These are phyloP conservation scores for Trichocomaceae sp. DNA, from an alignment of 2,329 filamentous ascomycete genomes.

Conservation along the genomic window DNA sequence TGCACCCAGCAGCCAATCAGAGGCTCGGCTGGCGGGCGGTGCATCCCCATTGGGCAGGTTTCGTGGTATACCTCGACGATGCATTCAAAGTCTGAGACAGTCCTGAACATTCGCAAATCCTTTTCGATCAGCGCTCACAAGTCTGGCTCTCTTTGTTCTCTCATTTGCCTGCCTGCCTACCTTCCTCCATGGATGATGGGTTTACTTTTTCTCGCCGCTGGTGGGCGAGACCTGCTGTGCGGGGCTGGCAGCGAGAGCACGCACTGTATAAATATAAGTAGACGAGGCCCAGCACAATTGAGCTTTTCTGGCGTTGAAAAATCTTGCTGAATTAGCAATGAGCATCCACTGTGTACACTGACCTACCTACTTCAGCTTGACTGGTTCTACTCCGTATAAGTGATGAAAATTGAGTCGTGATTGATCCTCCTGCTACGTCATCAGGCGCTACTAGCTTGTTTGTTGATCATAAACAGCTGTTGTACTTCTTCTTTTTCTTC, in stretches of 20 bases:
- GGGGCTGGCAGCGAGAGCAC: too few species aligned
- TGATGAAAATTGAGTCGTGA: too few species aligned
- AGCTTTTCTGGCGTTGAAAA: too few species aligned
- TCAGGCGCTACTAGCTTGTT: neutral
- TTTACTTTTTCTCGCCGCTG: neutral
- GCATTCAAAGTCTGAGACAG: neutral
- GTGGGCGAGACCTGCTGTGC: too few species aligned
- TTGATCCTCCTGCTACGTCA: neutral
- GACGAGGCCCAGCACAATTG: too few species aligned
- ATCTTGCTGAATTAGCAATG: too few species aligned
- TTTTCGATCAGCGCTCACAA: neutral
- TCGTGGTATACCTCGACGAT: neutral
- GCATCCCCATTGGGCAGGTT: neutral
- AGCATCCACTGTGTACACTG: too few species aligned
- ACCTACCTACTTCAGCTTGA: too few species aligned
- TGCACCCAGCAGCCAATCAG: neutral
- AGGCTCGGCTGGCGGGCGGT: neutral
- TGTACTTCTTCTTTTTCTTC: neutral
- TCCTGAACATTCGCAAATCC: neutral
- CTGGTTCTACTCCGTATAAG: too few species aligned
- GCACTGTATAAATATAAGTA: too few species aligned
- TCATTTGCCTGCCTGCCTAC: neutral
- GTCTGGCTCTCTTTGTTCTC: neutral
- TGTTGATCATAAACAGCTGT: neutral
- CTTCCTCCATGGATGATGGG: neutral